Evolutionary conservation across 2,329 filamentous ascomycete genomes (phyloP).

Genomic region (Balansia obtecta): DNA sequence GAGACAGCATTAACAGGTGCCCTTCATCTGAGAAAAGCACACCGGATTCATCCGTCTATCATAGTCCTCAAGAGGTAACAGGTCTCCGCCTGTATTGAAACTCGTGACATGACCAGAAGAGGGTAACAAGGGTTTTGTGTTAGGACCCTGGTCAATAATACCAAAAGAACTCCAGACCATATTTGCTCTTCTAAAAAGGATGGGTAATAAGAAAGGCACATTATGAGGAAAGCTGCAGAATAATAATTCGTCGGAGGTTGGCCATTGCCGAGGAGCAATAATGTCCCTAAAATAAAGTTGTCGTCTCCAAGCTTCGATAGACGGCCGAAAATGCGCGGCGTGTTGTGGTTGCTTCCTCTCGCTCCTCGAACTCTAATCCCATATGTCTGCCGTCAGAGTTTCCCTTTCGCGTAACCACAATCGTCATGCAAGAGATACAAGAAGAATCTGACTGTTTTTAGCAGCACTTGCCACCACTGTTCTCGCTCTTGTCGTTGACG

Average conservation of each 20-base stretch:
- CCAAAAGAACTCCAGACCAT: slow-evolving; percentile 32
- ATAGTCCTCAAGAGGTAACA: slow-evolving; percentile 3
- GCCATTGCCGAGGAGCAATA: background rate
- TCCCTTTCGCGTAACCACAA: background rate
- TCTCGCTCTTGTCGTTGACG: slow-evolving; percentile 50
- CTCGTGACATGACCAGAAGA: slow-evolving; percentile 12
- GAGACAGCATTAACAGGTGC: background rate
- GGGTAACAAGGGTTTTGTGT: slow-evolving; percentile 3
- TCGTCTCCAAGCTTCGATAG: background rate
- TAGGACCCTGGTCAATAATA: slow-evolving; percentile 4
- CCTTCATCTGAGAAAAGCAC: background rate
- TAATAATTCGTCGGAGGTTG: slow-evolving; percentile 3
- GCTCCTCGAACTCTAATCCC: background rate
- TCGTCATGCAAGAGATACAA: background rate
- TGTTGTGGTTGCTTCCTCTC: background rate
- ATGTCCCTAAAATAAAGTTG: background rate
- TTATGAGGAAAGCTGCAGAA: slow-evolving; percentile 11
- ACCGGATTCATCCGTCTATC: background rate
- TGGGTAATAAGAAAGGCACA: slow-evolving; percentile 11
- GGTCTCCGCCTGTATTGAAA: background rate
- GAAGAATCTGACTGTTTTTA: background rate
- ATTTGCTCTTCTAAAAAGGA: slow-evolving; percentile 25
- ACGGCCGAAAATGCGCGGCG: background rate
- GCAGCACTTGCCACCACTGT: slow-evolving; percentile 52
- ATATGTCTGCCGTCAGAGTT: background rate